These are phyloP conservation scores for Priceomyces medius DNA, from an alignment of 805 yeast genomes.

Conservation along the genomic window DNA sequence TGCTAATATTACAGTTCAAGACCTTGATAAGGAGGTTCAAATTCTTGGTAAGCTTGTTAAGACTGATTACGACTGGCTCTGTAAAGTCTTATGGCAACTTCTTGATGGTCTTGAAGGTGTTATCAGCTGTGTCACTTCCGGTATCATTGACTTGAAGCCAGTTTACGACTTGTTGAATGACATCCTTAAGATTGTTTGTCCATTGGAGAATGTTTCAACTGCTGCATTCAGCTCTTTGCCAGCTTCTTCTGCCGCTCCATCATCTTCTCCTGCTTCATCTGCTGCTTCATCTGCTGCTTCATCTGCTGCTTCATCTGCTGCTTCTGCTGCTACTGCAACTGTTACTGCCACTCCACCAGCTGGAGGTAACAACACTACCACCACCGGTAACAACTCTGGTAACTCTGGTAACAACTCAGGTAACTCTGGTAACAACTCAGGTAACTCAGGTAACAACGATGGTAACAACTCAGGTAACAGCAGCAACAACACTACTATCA, in stretches of 20 bases:
- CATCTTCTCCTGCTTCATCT: conserved; percentile 1
- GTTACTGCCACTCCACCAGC: conserved; percentile 13
- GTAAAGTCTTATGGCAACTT: conserved; percentile 7
- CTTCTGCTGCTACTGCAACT: conserved; percentile 16
- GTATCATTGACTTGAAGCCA: conserved; percentile 3
- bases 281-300: conserved; percentile 54
- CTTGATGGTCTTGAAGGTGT: conserved; percentile 7
- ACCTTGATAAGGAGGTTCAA: conserved; percentile 3
- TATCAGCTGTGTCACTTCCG: conserved; percentile 4
- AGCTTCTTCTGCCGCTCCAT: conserved; percentile 9
- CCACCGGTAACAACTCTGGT: no score
- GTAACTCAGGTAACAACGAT: not conserved
- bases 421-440: conserved; percentile 1
- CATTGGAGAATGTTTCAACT: conserved; percentile 3
- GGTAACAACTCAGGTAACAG: not conserved
- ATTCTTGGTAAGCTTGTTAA: conserved; percentile 4
- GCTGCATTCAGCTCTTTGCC: conserved; percentile 1
- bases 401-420: no score
- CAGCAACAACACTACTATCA: not conserved
- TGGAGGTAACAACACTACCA: conserved; percentile 1
- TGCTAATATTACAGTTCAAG: conserved; percentile 1
- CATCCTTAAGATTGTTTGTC: conserved; percentile 5
- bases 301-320: conserved; percentile 3
- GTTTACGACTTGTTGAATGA: conserved; percentile 1
- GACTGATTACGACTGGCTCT: conserved; percentile 6